phyloP scores from a whole-genome alignment of 164 flowering plant species.

The Kalanchoe fedtschenkoi region DNA sequence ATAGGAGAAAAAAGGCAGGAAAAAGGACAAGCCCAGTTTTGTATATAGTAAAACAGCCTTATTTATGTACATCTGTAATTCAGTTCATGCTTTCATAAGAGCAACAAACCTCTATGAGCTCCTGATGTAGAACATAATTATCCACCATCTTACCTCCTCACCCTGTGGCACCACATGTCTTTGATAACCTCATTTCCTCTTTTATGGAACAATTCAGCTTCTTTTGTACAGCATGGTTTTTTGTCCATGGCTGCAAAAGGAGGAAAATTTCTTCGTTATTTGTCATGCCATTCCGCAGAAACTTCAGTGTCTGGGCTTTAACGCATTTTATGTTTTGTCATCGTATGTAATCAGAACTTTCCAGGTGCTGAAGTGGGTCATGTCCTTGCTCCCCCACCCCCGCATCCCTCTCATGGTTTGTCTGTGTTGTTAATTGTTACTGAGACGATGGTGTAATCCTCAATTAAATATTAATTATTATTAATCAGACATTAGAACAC shows the following conservation, averaged over 20 bases:
- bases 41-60: not conserved
- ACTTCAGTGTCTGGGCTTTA: too few relatives aligned
- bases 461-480: not conserved
- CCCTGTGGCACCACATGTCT: too few relatives aligned
- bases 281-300: not conserved
- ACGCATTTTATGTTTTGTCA: not conserved
- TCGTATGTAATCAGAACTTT: not conserved
- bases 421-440: not conserved
- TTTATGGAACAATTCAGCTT: too few relatives aligned
- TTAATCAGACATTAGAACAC: not conserved
- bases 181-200: too few relatives aligned
- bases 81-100: not conserved
- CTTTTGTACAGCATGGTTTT: too few relatives aligned
- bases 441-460: not conserved
- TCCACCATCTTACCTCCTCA: not conserved
- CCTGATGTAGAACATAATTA: not conserved
- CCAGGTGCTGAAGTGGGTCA: not conserved
- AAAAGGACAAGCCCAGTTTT: not conserved
- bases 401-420: not conserved
- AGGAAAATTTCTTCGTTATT: not conserved
- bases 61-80: slow-evolving; percentile 2
- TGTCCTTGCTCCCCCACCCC: not conserved
- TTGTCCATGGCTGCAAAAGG: not conserved
- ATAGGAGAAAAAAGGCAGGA: not conserved
- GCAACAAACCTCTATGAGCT: not conserved